These are phyloP conservation scores for Polytrichum commune DNA, from an alignment of 225 moss, liverwort and hornwort genomes.

Conservation along the genomic window DNA sequence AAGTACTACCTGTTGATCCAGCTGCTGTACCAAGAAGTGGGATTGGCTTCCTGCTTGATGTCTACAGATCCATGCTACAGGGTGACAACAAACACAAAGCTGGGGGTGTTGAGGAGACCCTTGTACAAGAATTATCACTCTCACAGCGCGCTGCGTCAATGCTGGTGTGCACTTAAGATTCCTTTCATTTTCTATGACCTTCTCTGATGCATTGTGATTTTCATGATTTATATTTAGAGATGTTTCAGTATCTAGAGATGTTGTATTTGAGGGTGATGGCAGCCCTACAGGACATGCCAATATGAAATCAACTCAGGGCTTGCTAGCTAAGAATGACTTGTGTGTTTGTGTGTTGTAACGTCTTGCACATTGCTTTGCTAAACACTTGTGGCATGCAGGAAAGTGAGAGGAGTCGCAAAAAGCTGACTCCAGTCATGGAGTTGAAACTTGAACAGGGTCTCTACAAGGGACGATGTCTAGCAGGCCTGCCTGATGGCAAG, in stretches of 20 bases:
- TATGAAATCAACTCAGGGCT: too few relatives aligned
- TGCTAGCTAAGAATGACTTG: too few relatives aligned
- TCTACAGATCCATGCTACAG: conserved; percentile 41
- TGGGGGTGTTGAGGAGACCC: neutral
- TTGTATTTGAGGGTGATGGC: neutral
- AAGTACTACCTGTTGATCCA: conserved; percentile 47
- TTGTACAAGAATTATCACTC: conserved; percentile 27
- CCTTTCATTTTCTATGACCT: neutral
- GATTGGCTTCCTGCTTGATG: conserved; percentile 37
- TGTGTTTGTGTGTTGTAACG: too few relatives aligned
- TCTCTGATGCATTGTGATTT: too few relatives aligned
- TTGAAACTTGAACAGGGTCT: conserved; percentile 7
- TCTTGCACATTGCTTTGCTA: too few relatives aligned
- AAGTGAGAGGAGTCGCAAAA: conserved; percentile 40
- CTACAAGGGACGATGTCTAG: too few relatives aligned
- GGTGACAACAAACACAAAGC: conserved; percentile 24
- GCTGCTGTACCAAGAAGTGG: conserved; percentile 45
- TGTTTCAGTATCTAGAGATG: neutral
- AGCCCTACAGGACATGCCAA: too few relatives aligned
- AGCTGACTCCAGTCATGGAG: conserved; percentile 17
- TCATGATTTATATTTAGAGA: too few relatives aligned
- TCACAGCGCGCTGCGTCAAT: conserved; percentile 60
- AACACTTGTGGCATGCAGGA: conserved; percentile 14
- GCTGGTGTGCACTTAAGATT: neutral
- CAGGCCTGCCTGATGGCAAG: conserved; percentile 29